A percentile compares a stretch with the other conserved stretches of the same genome.
Conservation (phyloP, 805 yeast genomes). For the Ogataea pini region DNA sequence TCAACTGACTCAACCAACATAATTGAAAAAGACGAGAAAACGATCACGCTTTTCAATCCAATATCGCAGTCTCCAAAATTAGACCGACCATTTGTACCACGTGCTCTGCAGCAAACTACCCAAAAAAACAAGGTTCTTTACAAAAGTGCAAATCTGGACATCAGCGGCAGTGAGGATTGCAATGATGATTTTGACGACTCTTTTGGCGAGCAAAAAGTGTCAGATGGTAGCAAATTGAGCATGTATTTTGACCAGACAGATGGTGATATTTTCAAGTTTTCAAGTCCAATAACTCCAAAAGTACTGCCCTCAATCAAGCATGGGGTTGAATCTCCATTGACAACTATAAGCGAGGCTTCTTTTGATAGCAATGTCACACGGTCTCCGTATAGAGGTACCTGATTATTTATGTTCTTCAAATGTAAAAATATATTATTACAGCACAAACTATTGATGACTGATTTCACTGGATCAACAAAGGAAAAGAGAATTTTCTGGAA, state of each 20-base stretch:
- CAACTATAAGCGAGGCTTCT: conserved; percentile 34
- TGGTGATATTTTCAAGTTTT: neutral
- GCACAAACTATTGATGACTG: too few relatives aligned
- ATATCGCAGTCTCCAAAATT: conserved; percentile 2
- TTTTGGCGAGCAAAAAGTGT: neutral
- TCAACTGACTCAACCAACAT: neutral
- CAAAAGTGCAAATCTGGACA: conserved; percentile 15
- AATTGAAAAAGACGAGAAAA: conserved; percentile 23
- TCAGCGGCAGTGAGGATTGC: conserved; percentile 22
- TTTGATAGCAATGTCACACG: conserved; percentile 25
- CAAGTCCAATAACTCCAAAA: conserved; percentile 22
- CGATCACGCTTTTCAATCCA: conserved; percentile 35
- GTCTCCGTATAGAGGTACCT: conserved; percentile 9
- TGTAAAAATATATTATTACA: too few relatives aligned
- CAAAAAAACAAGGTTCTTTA: conserved; percentile 4
- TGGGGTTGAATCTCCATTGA: conserved; percentile 27
- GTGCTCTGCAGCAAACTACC: too few relatives aligned
- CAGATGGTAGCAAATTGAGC: neutral
- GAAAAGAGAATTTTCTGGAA: too few relatives aligned
- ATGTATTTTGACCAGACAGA: neutral
- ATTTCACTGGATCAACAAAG: too few relatives aligned
- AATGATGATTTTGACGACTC: conserved; percentile 13
- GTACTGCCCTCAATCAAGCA: conserved; percentile 12
- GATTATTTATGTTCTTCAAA: too few relatives aligned
- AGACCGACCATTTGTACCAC: neutral